phyloP scores from a whole-genome alignment of 176 grass and related monocot genomes.

The Bonia amplexicaulis region DNA sequence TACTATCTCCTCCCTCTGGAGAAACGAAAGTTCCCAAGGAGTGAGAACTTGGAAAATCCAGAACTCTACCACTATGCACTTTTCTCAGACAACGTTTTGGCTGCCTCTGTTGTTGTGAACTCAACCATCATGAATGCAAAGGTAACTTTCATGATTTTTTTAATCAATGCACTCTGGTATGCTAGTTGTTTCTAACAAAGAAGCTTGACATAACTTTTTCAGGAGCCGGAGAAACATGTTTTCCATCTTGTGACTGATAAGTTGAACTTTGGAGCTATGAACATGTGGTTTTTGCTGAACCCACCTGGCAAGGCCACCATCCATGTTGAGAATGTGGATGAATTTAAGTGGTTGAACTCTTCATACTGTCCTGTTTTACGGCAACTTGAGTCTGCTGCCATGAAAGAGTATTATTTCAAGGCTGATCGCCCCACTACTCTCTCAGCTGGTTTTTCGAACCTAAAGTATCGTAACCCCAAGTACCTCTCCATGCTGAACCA shows the following conservation, averaged over 20 bases:
- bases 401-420: slow-evolving; percentile 99
- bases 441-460: slow-evolving; percentile 76
- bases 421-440: slow-evolving; percentile 83
- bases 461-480: slow-evolving; percentile 96
- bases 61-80: slow-evolving; percentile 93
- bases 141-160: slow-evolving; percentile 38
- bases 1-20: slow-evolving; percentile 83
- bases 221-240: slow-evolving; percentile 98
- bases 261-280: slow-evolving; percentile 98
- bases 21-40: slow-evolving; percentile 62
- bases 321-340: slow-evolving; percentile 97
- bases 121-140: slow-evolving; percentile 98
- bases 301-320: slow-evolving; percentile 91
- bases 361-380: slow-evolving; percentile 93
- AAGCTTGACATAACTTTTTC: slow-evolving; percentile 16
- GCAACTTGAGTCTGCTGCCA: slow-evolving; percentile 86
- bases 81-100: slow-evolving; percentile 97
- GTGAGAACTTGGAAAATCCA: slow-evolving; percentile 87
- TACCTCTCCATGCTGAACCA: slow-evolving; percentile 99
- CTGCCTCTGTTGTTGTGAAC: slow-evolving; percentile 94
- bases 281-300: slow-evolving; percentile 99
- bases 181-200: neutral
- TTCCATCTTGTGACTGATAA: slow-evolving; percentile 99
- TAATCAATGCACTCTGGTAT: neutral
- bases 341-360: slow-evolving; percentile 98